Evolutionary conservation across 169 alveolate species (phyloP).

Genomic region (Perkinsus chesapeaki): DNA sequence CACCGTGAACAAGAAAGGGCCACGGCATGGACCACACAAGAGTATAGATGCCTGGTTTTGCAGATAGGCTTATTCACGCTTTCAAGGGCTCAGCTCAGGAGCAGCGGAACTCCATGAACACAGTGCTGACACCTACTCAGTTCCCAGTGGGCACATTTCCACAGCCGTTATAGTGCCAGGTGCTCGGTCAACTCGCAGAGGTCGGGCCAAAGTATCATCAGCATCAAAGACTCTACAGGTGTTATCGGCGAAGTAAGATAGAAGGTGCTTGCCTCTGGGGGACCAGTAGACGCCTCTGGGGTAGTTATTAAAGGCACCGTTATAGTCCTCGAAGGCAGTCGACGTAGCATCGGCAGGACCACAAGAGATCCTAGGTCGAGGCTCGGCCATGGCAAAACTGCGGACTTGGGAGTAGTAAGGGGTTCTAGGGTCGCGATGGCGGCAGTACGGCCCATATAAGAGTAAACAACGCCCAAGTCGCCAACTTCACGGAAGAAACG

Average conservation of each 20-base stretch:
- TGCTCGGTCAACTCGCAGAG: neutral
- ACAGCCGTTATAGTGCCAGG: neutral
- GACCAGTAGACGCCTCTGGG: neutral
- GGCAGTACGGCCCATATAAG: too few relatives aligned
- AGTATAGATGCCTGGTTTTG: too few relatives aligned
- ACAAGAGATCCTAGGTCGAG: neutral
- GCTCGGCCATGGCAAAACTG: neutral
- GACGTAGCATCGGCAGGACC: neutral
- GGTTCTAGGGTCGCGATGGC: too few relatives aligned
- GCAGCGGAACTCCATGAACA: neutral
- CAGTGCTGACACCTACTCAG: neutral
- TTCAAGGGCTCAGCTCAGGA: too few relatives aligned
- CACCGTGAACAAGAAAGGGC: too few relatives aligned
- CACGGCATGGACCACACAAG: too few relatives aligned
- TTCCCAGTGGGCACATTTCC: neutral
- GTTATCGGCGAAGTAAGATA: neutral
- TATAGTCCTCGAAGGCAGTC: neutral
- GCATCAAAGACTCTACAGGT: neutral
- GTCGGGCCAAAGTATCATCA: neutral
- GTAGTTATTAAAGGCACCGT: neutral
- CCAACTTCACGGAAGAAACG: neutral
- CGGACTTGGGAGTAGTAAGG: neutral
- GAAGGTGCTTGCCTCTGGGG: neutral
- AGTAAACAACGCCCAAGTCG: neutral
- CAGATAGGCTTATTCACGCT: too few relatives aligned